phyloP scores from a whole-genome alignment of 2,329 filamentous ascomycete species.

The Diaporthe vexans region DNA sequence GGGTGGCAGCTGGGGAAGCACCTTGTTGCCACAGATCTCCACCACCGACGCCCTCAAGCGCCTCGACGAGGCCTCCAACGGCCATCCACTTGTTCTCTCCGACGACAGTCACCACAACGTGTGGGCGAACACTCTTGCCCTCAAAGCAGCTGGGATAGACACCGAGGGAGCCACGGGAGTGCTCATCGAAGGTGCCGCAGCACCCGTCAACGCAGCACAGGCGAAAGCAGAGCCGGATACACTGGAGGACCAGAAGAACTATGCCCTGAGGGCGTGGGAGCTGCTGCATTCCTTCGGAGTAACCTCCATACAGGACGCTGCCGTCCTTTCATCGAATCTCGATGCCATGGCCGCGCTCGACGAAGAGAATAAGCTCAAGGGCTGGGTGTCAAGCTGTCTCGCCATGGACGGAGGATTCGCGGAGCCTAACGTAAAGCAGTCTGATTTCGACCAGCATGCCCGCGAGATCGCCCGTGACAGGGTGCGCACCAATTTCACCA shows the following conservation, averaged over 20 bases:
- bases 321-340: background rate
- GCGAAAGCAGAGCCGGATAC: background rate
- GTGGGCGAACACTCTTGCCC: background rate
- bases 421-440: background rate
- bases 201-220: background rate
- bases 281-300: constrained; percentile 1
- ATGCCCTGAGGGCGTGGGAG: background rate
- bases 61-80: background rate
- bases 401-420: background rate
- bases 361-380: background rate
- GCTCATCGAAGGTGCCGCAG: background rate
- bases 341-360: background rate
- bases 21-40: background rate
- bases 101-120: constrained; percentile 1
- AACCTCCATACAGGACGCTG: background rate
- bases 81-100: background rate
- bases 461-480: background rate
- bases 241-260: background rate
- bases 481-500: constrained; percentile 5
- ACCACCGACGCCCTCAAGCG: background rate
- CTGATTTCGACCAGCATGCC: background rate
- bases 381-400: constrained; percentile 9
- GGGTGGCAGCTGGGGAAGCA: constrained; percentile 12
- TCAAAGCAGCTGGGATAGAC: background rate
- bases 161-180: background rate